phyloP scores from a whole-genome alignment of 805 yeast genomes.

The Dipodascopsis uninucleata region DNA sequence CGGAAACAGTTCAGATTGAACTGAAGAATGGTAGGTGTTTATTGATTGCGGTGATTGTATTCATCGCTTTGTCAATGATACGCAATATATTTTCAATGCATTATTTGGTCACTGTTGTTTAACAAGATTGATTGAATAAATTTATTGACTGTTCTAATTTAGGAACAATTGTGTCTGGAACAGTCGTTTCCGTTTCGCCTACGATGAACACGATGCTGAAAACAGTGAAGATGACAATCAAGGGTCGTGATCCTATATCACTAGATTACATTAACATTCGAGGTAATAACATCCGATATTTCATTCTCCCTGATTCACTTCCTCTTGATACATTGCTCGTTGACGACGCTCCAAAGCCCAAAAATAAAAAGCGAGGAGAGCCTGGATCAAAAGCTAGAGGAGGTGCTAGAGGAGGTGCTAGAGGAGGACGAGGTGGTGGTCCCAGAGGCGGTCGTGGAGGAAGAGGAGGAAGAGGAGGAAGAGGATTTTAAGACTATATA shows the following conservation, averaged over 20 bases:
- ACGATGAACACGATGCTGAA: constrained; percentile 83
- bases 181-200: constrained; percentile 79
- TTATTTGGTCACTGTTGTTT: too few species aligned
- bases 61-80: too few species aligned
- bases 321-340: constrained; percentile 52
- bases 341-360: constrained; percentile 44
- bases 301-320: constrained; percentile 78
- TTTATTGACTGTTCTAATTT: neutral
- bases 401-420: constrained; percentile 29
- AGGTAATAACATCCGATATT: constrained; percentile 83
- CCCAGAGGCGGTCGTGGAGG: constrained; percentile 33
- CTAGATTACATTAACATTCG: constrained; percentile 79
- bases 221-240: constrained; percentile 73
- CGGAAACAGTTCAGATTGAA: constrained; percentile 86
- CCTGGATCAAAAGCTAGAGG: constrained; percentile 28
- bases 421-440: constrained; percentile 31
- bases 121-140: too few species aligned
- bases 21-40: constrained; percentile 67
- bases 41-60: neutral
- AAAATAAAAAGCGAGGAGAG: constrained; percentile 30
- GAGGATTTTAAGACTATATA: constrained; percentile 25
- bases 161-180: constrained; percentile 73
- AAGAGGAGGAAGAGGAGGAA: constrained; percentile 31
- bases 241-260: constrained; percentile 62
- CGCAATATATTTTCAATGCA: too few species aligned